Percentiles rank a stretch among this genome's conserved stretches.
Evolutionary conservation across 2,329 filamentous ascomycete species (phyloP).

Genomic region (Chrysoporthe puriensis): DNA sequence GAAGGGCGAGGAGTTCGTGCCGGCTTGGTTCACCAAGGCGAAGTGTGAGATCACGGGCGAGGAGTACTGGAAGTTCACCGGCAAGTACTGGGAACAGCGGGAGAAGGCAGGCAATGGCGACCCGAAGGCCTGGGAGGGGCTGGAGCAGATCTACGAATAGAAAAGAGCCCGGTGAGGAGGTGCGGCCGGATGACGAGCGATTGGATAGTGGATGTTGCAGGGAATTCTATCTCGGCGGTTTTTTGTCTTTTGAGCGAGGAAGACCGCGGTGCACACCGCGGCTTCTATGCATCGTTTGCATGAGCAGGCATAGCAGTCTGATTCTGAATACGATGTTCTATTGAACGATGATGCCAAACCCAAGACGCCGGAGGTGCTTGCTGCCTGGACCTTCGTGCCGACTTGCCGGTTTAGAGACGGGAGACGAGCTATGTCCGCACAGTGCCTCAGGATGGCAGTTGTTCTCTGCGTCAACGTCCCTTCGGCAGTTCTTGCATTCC

Average conservation of each 20-base stretch:
- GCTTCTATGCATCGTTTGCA: conserved; percentile 2
- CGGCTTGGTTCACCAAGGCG: conserved; percentile 81
- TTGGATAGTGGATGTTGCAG: not conserved
- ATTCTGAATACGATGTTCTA: not conserved
- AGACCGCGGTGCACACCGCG: not conserved
- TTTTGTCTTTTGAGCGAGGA: not conserved
- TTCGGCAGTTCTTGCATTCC: too few relatives aligned
- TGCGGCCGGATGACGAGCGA: not conserved
- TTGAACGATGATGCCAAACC: not conserved
- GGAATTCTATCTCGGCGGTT: not conserved
- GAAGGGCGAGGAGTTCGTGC: conserved; percentile 77
- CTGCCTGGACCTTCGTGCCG: too few relatives aligned
- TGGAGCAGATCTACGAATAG: conserved; percentile 73
- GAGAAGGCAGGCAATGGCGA: conserved; percentile 67
- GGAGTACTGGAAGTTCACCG: conserved; percentile 86
- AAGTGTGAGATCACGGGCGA: conserved; percentile 81
- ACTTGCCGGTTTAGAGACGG: too few relatives aligned
- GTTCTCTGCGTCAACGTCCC: too few relatives aligned
- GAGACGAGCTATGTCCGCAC: too few relatives aligned
- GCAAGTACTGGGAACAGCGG: conserved; percentile 82
- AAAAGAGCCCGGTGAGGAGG: conserved; percentile 3
- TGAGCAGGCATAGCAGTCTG: not conserved
- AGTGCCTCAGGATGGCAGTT: too few relatives aligned
- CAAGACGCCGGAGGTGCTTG: too few relatives aligned
- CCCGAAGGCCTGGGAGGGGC: conserved; percentile 63